Evolutionary conservation across 2,329 filamentous ascomycete genomes (phyloP).

Genomic region (Podosphaera xanthii): DNA sequence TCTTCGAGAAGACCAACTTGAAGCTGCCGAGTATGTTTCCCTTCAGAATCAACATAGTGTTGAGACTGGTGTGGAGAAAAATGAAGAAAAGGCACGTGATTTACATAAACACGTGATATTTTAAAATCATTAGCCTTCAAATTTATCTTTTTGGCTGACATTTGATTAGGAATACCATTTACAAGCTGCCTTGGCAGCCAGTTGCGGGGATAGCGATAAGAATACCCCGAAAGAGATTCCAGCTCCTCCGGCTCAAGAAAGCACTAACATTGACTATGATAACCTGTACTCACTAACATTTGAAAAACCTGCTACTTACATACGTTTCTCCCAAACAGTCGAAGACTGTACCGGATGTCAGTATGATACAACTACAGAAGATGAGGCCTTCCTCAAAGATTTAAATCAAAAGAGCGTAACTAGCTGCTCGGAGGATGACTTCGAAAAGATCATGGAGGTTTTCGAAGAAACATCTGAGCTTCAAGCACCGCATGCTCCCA

Average conservation of each 20-base stretch:
- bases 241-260: conserved; percentile 40
- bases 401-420: conserved; percentile 58
- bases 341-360: conserved; percentile 78
- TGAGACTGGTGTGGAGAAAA: conserved; percentile 90
- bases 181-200: conserved; percentile 14
- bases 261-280: conserved; percentile 55
- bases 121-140: not conserved
- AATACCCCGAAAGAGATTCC: conserved; percentile 25
- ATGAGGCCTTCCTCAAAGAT: conserved; percentile 61
- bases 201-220: conserved; percentile 9
- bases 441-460: conserved; percentile 84
- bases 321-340: conserved; percentile 92
- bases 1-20: conserved; percentile 75
- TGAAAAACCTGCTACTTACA: conserved; percentile 74
- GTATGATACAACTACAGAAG: conserved; percentile 88
- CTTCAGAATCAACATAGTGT: conserved; percentile 63
- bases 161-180: conserved; percentile 17
- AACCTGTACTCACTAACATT: conserved; percentile 62
- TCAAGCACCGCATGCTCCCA: conserved; percentile 69
- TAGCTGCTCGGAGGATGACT: conserved; percentile 68
- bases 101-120: conserved; percentile 7
- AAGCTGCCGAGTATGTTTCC: conserved; percentile 52
- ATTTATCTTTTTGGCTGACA: conserved; percentile 4
- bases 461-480: conserved; percentile 72
- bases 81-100: conserved; percentile 56